Evolutionary conservation across 306 rosid species (phyloP).

Genomic region (Cucurbita maxima): DNA sequence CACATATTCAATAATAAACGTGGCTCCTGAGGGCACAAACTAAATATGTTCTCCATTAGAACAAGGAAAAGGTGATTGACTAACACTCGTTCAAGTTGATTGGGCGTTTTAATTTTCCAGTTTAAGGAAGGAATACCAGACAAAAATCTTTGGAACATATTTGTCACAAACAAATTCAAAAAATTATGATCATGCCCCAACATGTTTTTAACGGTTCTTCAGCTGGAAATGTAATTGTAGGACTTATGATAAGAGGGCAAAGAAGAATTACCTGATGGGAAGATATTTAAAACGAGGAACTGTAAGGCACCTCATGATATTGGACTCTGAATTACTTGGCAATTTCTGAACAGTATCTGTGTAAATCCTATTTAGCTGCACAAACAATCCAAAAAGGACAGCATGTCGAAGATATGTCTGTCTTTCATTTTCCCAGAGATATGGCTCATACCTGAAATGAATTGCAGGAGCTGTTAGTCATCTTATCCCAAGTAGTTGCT

Average conservation of each 20-base stretch:
- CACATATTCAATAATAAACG: background rate
- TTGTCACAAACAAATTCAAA: background rate
- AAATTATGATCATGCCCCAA: background rate
- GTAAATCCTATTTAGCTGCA: constrained; percentile 87
- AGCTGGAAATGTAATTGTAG: background rate
- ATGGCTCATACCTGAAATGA: constrained; percentile 66
- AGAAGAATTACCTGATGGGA: constrained; percentile 74
- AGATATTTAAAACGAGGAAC: constrained; percentile 97
- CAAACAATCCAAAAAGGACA: constrained; percentile 92
- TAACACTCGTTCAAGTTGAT: background rate
- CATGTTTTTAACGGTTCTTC: background rate
- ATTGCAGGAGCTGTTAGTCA: background rate
- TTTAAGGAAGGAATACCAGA: background rate
- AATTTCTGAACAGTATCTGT: constrained; percentile 82
- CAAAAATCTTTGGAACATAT: background rate
- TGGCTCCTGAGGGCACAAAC: background rate
- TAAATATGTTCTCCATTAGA: background rate
- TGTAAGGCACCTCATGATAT: constrained; percentile 85
- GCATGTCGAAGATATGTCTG: constrained; percentile 91
- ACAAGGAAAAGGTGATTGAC: background rate
- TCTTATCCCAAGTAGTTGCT: background rate
- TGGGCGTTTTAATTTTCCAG: background rate
- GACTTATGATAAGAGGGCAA: background rate
- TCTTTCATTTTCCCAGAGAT: constrained; percentile 96
- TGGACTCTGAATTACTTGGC: constrained; percentile 92